These are phyloP conservation scores for Trichoderma oligosporum DNA, from an alignment of 2,329 filamentous ascomycete genomes.

Conservation along the genomic window DNA sequence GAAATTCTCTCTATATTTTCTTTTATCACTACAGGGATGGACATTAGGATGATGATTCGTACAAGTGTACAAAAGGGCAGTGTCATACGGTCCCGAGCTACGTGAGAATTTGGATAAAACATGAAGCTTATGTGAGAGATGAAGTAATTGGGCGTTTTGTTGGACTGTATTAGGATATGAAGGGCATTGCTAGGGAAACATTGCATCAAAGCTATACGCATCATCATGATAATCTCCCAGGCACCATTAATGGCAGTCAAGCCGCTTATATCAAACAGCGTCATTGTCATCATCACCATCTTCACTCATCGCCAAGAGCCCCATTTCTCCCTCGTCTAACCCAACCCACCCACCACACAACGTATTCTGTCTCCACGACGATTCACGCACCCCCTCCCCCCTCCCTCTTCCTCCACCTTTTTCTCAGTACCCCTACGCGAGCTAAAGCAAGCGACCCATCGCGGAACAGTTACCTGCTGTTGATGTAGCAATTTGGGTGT, in stretches of 20 bases:
- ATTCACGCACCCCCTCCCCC: constrained; percentile 1
- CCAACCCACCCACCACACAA: not conserved
- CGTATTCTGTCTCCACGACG: no score
- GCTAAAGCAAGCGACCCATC: constrained; percentile 10
- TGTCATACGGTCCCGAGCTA: not conserved
- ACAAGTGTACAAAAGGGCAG: not conserved
- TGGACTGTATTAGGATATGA: not conserved
- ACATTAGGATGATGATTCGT: not conserved
- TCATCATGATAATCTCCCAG: not conserved
- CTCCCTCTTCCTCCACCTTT: not conserved
- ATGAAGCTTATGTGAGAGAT: not conserved
- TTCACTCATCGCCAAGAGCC: not conserved
- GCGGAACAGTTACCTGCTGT: not conserved
- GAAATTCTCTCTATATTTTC: no score
- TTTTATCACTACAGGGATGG: not conserved
- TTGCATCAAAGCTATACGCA: not conserved
- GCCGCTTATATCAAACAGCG: not conserved
- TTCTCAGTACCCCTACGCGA: not conserved
- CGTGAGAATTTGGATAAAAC: not conserved
- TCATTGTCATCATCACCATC: not conserved
- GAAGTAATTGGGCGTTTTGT: not conserved
- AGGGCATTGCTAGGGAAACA: not conserved
- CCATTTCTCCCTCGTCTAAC: not conserved
- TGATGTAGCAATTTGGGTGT: not conserved
- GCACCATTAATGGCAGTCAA: constrained; percentile 1